These are phyloP conservation scores for Triticum timopheevii DNA, from an alignment of 176 grass and related monocot genomes.

Conservation along the genomic window DNA sequence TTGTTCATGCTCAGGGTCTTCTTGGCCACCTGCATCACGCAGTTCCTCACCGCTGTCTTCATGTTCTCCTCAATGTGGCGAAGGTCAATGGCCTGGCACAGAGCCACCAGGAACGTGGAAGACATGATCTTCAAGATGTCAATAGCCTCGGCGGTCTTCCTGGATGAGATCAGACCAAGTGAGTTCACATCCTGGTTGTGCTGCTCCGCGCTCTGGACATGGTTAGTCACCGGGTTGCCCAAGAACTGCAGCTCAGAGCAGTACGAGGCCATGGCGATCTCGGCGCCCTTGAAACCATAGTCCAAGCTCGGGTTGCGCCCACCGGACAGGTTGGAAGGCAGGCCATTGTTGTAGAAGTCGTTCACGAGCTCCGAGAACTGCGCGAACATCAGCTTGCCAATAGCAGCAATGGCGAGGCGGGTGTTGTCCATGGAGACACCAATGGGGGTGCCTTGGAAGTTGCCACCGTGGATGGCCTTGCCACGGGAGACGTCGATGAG, in stretches of 20 bases:
- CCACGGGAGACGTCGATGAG: slow-evolving; percentile 84
- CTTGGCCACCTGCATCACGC: slow-evolving; percentile 69
- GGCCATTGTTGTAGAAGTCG: slow-evolving; percentile 96
- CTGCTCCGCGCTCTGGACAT: slow-evolving; percentile 97
- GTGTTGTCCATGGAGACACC: slow-evolving; percentile 99
- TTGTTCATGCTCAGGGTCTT: slow-evolving; percentile 59
- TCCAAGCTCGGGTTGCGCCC: slow-evolving; percentile 92
- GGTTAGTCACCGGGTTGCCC: slow-evolving; percentile 91
- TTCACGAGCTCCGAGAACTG: slow-evolving; percentile 96
- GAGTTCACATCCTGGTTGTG: slow-evolving; percentile 99
- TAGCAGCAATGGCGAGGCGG: slow-evolving; percentile 74
- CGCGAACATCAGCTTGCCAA: slow-evolving; percentile 94
- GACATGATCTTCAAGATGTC: slow-evolving; percentile 92
- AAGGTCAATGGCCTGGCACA: slow-evolving; percentile 81
- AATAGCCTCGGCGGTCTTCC: slow-evolving; percentile 89
- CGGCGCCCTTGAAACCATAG: slow-evolving; percentile 92
- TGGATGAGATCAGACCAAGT: slow-evolving; percentile 77
- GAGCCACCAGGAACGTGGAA: slow-evolving; percentile 71
- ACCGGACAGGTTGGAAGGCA: slow-evolving; percentile 84
- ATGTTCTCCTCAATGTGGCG: slow-evolving; percentile 92
- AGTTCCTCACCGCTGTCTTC: slow-evolving; percentile 67
- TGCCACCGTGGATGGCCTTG: slow-evolving; percentile 83
- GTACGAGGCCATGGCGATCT: slow-evolving; percentile 96
- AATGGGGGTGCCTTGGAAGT: slow-evolving; percentile 95
- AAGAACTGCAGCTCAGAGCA: slow-evolving; percentile 96